Conservation (phyloP, 257 asterid genomes). For the Solanum appendiculatum region DNA sequence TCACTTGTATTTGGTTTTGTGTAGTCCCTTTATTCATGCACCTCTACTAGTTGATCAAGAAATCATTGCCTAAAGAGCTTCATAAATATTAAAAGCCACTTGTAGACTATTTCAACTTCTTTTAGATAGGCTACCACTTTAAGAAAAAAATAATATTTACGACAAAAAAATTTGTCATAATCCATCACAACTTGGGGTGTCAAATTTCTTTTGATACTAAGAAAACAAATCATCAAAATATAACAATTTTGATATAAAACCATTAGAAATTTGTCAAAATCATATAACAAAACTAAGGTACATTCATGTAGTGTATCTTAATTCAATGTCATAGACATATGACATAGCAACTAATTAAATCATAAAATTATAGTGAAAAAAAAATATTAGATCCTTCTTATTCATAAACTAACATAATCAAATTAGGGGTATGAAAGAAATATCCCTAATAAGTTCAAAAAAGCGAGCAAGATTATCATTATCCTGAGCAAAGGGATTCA, state of each 20-base stretch:
- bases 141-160: too few relatives aligned
- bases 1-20: too few relatives aligned
- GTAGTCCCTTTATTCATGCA: too few relatives aligned
- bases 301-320: not conserved
- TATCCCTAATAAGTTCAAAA: not conserved
- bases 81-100: too few relatives aligned
- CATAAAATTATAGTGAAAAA: not conserved
- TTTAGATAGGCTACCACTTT: too few relatives aligned
- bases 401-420: not conserved
- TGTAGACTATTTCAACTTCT: too few relatives aligned
- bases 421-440: not conserved
- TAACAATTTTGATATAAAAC: not conserved
- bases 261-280: not conserved
- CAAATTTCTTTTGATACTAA: too few relatives aligned
- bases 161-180: too few relatives aligned
- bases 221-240: not conserved
- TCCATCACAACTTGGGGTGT: too few relatives aligned
- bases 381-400: not conserved
- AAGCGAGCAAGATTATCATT: not conserved
- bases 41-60: too few relatives aligned
- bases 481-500: not conserved
- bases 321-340: not conserved
- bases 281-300: not conserved
- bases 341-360: not conserved
- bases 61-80: not conserved